Conservation (phyloP, 1,284 basidiomycete species). For the Trichosporon sp. region DNA sequence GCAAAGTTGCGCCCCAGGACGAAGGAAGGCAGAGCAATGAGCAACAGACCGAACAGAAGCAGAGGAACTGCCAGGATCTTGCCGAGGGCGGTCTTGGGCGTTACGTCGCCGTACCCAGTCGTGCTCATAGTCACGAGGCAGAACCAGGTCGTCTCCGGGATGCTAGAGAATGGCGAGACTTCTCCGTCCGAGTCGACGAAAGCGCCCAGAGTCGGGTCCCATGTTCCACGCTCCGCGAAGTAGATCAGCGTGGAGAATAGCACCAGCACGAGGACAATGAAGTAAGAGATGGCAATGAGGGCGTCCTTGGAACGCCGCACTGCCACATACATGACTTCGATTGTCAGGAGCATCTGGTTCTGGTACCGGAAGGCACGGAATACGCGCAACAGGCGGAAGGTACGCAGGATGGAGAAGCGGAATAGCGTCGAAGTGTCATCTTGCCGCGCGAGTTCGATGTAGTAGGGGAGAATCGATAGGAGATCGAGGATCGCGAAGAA, state of each 20-base stretch:
- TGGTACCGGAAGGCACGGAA: conserved; percentile 80
- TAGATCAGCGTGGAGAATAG: conserved; percentile 85
- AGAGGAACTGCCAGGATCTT: conserved; percentile 79
- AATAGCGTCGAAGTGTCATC: conserved; percentile 85
- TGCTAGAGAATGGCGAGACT: conserved; percentile 62
- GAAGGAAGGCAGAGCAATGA: conserved; percentile 84
- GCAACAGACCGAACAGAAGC: conserved; percentile 77
- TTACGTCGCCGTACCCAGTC: conserved; percentile 72
- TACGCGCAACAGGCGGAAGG: conserved; percentile 79
- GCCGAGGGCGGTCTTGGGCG: conserved; percentile 77
- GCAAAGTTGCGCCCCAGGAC: conserved; percentile 87
- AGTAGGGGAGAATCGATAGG: conserved; percentile 81
- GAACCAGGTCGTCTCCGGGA: conserved; percentile 74
- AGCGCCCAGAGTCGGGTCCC: conserved; percentile 74
- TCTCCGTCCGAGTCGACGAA: conserved; percentile 84
- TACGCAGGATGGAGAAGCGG: conserved; percentile 76
- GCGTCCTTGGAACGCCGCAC: conserved; percentile 81
- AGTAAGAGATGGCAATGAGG: conserved; percentile 79
- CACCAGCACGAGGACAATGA: conserved; percentile 80
- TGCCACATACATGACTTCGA: conserved; percentile 91
- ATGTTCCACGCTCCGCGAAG: conserved; percentile 81
- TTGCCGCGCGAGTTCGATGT: conserved; percentile 76
- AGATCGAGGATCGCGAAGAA: conserved; percentile 85
- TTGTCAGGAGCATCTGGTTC: conserved; percentile 69
- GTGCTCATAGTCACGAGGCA: conserved; percentile 61